Conservation (phyloP, 768 basidiomycete genomes). For the Hericium erinaceus region DNA sequence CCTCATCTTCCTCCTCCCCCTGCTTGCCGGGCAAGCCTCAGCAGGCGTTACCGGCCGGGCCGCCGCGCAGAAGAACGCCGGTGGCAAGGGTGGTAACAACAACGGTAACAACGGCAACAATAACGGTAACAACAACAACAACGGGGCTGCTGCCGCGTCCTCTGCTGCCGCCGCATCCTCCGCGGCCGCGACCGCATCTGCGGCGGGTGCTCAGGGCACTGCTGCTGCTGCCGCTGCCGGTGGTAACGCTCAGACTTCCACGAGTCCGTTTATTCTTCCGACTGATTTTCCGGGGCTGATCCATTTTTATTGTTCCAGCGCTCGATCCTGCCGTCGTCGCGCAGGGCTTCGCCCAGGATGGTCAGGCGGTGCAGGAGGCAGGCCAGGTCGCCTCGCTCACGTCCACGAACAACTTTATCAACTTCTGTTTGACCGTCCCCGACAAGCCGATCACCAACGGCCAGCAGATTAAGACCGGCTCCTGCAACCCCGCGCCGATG, state of each 20-base stretch:
- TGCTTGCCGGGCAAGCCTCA: constrained; percentile 4
- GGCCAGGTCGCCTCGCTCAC: constrained; percentile 51
- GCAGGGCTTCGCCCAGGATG: constrained; percentile 44
- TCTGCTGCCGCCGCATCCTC: constrained; percentile 5
- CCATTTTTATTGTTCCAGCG: constrained; percentile 12
- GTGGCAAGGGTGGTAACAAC: neutral
- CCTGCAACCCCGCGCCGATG: constrained; percentile 56
- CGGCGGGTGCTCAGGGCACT: constrained; percentile 4
- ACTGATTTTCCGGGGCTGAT: neutral
- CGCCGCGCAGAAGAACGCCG: neutral
- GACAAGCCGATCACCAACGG: constrained; percentile 52
- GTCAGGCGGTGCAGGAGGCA: constrained; percentile 25
- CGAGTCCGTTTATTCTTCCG: constrained; percentile 20
- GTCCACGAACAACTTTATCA: constrained; percentile 69
- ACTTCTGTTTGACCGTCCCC: constrained; percentile 44
- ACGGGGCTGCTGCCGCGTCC: constrained; percentile 4
- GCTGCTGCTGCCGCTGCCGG: constrained; percentile 16
- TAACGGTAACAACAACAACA: neutral
- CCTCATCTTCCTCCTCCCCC: neutral
- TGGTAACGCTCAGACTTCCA: constrained; percentile 35
- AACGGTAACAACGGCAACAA: constrained; percentile 4
- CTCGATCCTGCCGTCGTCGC: constrained; percentile 44
- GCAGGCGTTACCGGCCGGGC: neutral
- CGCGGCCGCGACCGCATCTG: constrained; percentile 1
- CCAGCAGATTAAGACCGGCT: constrained; percentile 38